Base-by-base conservation (phyloP, 805 yeast genomes). In the Kockiozyma suomiensis region DNA sequence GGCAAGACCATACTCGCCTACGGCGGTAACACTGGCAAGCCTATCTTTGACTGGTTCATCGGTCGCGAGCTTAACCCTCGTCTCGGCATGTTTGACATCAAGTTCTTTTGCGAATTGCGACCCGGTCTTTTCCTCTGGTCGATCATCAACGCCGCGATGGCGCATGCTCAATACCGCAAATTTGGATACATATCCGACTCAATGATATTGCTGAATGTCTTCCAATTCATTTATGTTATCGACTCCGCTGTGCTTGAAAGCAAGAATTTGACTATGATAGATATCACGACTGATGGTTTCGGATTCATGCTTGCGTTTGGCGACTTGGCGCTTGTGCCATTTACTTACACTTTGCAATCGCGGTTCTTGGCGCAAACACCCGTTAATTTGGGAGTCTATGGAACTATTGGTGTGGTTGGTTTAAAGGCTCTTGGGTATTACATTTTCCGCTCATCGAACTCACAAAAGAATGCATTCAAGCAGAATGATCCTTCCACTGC, bases 281-380 rank as follows among this genome's bases (percentile, higher is more conserved):
- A 94, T 73, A 85, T 92, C 51, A 88, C 96, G 5, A 89, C 97
- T 10, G 99, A 94, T 75, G 99, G 99, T 0, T 90, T 94, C 72
- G 99, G 99, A 0, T 92, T 86, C 75, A 94, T 94, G 99, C 79
- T 94, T 54, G 85, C 91, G 2, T 92, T 93, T 76, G 99, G 99
- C 30, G 99, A 94, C 72, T 79, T 94, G 69, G 85, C 94, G 1
- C 81, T 94, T 78, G 90, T 94, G 23, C 99, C 99, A 33, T 93
- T 93, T 79, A 82, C 96, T 1, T 94, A 94, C 73, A 81, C 91
- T 8, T 73, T 94, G 60, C 99, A 94, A 72, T 81, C 96, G 1
- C 81, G 98, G 62, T 94, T 85, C 72, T 76, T 93, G 64, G 82
- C 91, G 4, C 79, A 85, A 46, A 82, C 84, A 62, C 84, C 85